These are phyloP conservation scores for Xylaria acuta DNA, from an alignment of 495 filamentous ascomycete genomes.

Conservation along the genomic window DNA sequence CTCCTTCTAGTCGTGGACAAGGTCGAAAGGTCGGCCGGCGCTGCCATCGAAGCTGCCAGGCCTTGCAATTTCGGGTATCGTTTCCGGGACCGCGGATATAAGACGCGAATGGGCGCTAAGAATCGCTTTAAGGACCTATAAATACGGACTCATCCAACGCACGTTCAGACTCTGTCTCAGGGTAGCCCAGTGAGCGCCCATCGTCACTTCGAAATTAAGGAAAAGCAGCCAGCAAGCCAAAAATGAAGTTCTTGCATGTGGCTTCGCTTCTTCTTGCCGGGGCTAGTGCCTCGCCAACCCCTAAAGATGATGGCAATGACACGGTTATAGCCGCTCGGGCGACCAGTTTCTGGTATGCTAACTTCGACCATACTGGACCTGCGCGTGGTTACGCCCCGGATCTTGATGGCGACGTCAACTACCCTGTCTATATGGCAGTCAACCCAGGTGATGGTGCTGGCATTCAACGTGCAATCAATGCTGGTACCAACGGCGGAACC, in stretches of 20 bases:
- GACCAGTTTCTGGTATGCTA: constrained; percentile 46
- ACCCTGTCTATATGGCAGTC: constrained; percentile 44
- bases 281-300: constrained; percentile 12
- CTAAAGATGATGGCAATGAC: constrained; percentile 24
- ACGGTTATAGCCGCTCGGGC: constrained; percentile 33
- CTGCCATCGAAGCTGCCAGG: not conserved
- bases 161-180: not conserved
- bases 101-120: not conserved
- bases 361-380: constrained; percentile 43
- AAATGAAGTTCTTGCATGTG: constrained; percentile 13
- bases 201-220: not conserved
- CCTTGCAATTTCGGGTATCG: constrained; percentile 5
- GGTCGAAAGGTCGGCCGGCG: not conserved
- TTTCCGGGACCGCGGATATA: not conserved
- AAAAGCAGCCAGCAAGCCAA: not conserved
- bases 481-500: constrained; percentile 38
- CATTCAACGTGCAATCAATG: constrained; percentile 44
- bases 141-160: constrained; percentile 1
- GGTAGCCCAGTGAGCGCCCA: not conserved
- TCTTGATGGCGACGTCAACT: constrained; percentile 42
- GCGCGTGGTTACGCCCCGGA: constrained; percentile 47
- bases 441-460: constrained; percentile 44
- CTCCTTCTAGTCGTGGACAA: constrained; percentile 1
- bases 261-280: constrained; percentile 21
- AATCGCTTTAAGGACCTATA: constrained; percentile 10